phyloP scores from a whole-genome alignment of 768 basidiomycete species.

The Boletus pseudopeckii region DNA sequence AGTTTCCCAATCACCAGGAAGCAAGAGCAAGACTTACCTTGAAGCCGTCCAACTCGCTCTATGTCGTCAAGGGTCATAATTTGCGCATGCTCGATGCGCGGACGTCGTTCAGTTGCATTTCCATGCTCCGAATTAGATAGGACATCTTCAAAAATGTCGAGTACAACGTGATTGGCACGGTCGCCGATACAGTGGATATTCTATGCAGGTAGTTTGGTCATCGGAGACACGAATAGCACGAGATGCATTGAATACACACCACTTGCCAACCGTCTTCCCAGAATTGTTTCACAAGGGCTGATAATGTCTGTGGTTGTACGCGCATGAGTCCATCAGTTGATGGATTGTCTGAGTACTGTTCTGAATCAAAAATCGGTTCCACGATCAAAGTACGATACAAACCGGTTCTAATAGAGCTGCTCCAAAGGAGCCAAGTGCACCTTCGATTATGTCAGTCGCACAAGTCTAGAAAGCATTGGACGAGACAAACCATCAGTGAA shows the following conservation, averaged over 20 bases:
- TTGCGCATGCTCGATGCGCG: constrained; percentile 92
- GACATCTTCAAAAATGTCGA: constrained; percentile 78
- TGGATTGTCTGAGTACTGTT: constrained; percentile 70
- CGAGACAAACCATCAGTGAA: constrained; percentile 62
- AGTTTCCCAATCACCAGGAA: not conserved
- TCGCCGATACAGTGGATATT: constrained; percentile 90
- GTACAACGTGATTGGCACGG: constrained; percentile 75
- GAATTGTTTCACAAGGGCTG: constrained; percentile 54
- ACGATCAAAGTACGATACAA: not conserved
- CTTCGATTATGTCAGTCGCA: constrained; percentile 32
- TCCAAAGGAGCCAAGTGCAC: constrained; percentile 90
- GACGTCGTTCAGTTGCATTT: constrained; percentile 47
- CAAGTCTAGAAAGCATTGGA: not conserved
- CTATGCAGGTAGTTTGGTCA: constrained; percentile 37
- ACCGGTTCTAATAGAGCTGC: constrained; percentile 78
- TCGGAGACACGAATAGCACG: not conserved
- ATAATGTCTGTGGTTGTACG: constrained; percentile 49
- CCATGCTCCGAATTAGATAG: constrained; percentile 31
- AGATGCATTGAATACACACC: constrained; percentile 42
- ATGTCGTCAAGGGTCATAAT: constrained; percentile 75
- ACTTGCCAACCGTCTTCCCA: constrained; percentile 81
- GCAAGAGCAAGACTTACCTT: constrained; percentile 46
- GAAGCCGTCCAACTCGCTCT: constrained; percentile 62
- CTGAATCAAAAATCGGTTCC: not conserved
- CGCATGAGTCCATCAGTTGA: constrained; percentile 69